Conservation (phyloP, 805 yeast species). For the Naumovozyma dairenensis region DNA sequence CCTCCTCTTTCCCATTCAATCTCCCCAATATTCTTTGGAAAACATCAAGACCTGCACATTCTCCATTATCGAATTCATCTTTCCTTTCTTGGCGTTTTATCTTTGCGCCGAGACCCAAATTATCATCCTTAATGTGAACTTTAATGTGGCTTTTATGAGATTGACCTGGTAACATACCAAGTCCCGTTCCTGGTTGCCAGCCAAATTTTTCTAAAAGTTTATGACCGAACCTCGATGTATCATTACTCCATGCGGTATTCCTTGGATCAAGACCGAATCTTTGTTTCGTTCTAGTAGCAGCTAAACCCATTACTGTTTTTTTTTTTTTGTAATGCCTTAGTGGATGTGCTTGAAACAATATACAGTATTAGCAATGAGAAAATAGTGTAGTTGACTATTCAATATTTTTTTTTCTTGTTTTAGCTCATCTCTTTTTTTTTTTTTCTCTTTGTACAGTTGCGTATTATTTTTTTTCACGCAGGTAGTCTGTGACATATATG, state of each 20-base stretch:
- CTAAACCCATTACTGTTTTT: slow-evolving; percentile 53
- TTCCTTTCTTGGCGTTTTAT: slow-evolving; percentile 45
- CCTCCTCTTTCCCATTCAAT: slow-evolving; percentile 76
- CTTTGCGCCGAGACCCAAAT: slow-evolving; percentile 82
- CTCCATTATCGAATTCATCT: slow-evolving; percentile 70
- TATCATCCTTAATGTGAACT: slow-evolving; percentile 74
- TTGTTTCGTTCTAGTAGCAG: slow-evolving; percentile 70
- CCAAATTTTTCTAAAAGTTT: slow-evolving; percentile 73
- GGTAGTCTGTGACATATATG: neutral
- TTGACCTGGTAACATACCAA: slow-evolving; percentile 47
- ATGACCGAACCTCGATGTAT: slow-evolving; percentile 77
- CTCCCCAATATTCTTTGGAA: slow-evolving; percentile 86
- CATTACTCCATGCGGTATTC: slow-evolving; percentile 90
- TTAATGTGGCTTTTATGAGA: slow-evolving; percentile 71
- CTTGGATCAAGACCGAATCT: slow-evolving; percentile 89
- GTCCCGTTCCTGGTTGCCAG: slow-evolving; percentile 87
- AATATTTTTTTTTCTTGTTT: neutral
- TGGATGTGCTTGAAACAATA: too few relatives aligned
- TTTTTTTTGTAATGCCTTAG: too few relatives aligned
- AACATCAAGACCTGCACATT: slow-evolving; percentile 83
- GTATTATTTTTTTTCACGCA: neutral
- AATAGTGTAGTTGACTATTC: too few relatives aligned
- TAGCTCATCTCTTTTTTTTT: too few relatives aligned
- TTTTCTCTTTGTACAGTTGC: neutral
- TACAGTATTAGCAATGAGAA: too few relatives aligned